These are phyloP conservation scores for Sordariomycetes sp. DNA, from an alignment of 2,329 filamentous ascomycete species.

Conservation along the genomic window DNA sequence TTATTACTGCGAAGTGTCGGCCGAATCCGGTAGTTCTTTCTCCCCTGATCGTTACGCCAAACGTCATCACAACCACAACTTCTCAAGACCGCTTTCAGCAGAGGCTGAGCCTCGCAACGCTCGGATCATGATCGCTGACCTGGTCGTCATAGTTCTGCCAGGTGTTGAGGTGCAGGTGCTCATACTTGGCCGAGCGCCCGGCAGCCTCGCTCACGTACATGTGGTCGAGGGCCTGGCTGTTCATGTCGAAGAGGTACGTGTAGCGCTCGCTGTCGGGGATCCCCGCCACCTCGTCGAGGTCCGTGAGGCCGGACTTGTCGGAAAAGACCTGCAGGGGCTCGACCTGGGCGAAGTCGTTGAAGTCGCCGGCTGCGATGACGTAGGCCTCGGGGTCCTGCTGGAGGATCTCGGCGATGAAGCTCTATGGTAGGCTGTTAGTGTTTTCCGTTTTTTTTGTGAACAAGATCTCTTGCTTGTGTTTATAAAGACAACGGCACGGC, in stretches of 20 bases:
- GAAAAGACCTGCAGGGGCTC: conserved; percentile 45
- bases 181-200: conserved; percentile 32
- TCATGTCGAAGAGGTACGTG: conserved; percentile 61
- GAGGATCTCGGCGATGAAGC: conserved; percentile 49
- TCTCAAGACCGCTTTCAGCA: conserved; percentile 20
- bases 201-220: conserved; percentile 52
- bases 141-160: conserved; percentile 48
- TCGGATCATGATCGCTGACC: conserved; percentile 61
- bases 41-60: not conserved
- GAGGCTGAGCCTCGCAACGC: conserved; percentile 51
- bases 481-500: not conserved
- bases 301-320: conserved; percentile 40
- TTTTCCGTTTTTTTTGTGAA: no score
- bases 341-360: conserved; percentile 61
- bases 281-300: conserved; percentile 49
- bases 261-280: conserved; percentile 50
- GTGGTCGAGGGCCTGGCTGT: conserved; percentile 60
- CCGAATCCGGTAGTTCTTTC: no score
- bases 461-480: not conserved
- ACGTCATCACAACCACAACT: not conserved
- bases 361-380: conserved; percentile 56
- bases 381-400: conserved; percentile 40
- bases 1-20: no score
- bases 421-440: conserved; percentile 14
- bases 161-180: conserved; percentile 63